Evolutionary conservation across 148 eudicot genomes (phyloP), one percentile per base, ranked within the genome.

Genomic region (Limonium bicolor): DNA sequence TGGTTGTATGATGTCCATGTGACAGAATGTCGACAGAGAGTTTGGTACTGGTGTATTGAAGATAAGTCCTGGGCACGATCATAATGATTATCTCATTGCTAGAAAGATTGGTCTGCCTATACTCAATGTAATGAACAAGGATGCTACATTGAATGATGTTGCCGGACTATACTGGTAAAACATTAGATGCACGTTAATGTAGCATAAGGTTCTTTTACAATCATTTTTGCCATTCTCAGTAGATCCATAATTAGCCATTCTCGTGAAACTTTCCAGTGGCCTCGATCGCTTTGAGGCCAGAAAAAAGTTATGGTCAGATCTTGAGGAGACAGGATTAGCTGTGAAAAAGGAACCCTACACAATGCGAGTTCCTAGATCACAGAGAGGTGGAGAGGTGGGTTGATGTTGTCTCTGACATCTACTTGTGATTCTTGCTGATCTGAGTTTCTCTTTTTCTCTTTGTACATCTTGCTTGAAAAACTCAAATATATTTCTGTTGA

Each of bases 41-140:
- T 83, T 88, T 64, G 97, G 97, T 28, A 88, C 97, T 60, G 97
- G 97, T 45, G 97, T 88, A 24, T 55, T 88, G 65, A 88, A 88
- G 71, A 83, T 88, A 65, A 83, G 97, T 68, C 97, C 97, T 52
- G 97, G 94, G 24, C 97, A 88, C 77, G 97, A 88, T 72, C 97
- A 88, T 43, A 88, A 88, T 60, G 97, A 88, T 64, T 88, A 88
- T 61, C 72, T 77, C 46, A 86, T 88, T 43, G 97, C 97, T 54
- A 78, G 97, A 29, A 88, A 88, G 63, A 80, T 74, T 55, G 97
- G 97, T 52, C 90, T 88, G 43, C 97, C 94, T 11, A 83, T 88
- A 58, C 87, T 88, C 14, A 83, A 74, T 68, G 81, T 80, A 20
- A 88, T 88, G 94, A 88, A 88, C 51, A 88, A 83, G 54, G 97